These are phyloP conservation scores for Sporothrix brunneoviolacea DNA, from an alignment of 2,329 filamentous ascomycete species.

Conservation along the genomic window DNA sequence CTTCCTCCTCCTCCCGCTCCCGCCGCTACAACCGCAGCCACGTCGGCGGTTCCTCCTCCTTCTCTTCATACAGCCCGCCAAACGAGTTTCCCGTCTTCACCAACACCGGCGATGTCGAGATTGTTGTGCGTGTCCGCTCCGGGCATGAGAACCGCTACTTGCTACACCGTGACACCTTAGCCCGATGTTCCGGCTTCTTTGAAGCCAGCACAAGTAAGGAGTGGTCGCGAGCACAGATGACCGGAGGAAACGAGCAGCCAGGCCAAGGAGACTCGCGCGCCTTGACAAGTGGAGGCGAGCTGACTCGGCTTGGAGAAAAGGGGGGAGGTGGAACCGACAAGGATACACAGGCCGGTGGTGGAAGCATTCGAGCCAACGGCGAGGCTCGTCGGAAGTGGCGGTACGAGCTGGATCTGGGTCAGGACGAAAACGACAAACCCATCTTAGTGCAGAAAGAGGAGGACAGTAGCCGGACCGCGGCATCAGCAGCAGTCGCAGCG, in stretches of 20 bases:
- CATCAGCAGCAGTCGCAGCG: constrained; percentile 20
- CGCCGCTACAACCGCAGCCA: constrained; percentile 70
- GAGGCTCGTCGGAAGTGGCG: constrained; percentile 57
- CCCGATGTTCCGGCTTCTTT: constrained; percentile 90
- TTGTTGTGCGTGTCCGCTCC: constrained; percentile 60
- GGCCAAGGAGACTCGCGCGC: neutral
- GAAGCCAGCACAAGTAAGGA: constrained; percentile 76
- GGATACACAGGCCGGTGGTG: constrained; percentile 61
- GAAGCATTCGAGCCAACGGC: constrained; percentile 20
- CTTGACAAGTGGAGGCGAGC: constrained; percentile 29
- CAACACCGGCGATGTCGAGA: constrained; percentile 88
- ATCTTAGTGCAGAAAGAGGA: constrained; percentile 79
- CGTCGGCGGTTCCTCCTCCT: constrained; percentile 55
- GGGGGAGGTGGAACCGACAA: constrained; percentile 33
- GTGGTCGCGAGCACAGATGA: constrained; percentile 52
- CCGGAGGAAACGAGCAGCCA: neutral
- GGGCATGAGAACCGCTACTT: constrained; percentile 76
- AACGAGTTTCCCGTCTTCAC: constrained; percentile 93
- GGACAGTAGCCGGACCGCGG: constrained; percentile 25
- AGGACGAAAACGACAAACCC: constrained; percentile 67
- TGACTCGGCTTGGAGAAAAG: constrained; percentile 49
- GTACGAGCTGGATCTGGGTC: constrained; percentile 78
- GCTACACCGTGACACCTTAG: constrained; percentile 78
- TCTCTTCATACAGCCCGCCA: constrained; percentile 51
- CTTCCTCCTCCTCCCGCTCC: constrained; percentile 16